phyloP scores from a whole-genome alignment of 2,329 filamentous ascomycete species.

The Trichocomaceae sp. region DNA sequence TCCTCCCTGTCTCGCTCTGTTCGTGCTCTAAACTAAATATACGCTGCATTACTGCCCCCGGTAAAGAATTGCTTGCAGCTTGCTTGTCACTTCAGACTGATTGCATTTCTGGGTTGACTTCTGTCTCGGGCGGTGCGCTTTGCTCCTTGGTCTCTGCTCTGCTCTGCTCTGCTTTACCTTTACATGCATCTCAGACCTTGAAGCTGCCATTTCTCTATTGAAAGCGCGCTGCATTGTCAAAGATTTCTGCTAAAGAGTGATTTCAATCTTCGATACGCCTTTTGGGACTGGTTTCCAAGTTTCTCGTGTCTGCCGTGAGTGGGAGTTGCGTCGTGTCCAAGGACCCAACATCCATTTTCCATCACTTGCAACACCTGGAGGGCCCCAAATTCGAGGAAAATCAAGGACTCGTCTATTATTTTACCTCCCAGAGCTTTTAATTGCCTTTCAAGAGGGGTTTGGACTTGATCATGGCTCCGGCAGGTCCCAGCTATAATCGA shows the following conservation, averaged over 20 bases:
- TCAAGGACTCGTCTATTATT: neutral
- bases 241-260: neutral
- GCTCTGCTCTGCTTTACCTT: neutral
- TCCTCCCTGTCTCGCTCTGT: slow-evolving; percentile 5
- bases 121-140: neutral
- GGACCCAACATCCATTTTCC: neutral
- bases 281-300: neutral
- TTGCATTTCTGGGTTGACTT: neutral
- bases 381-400: neutral
- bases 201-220: neutral
- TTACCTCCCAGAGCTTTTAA: neutral
- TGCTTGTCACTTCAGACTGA: neutral
- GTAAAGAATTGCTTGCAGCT: neutral
- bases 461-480: slow-evolving; percentile 50
- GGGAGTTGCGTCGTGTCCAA: neutral
- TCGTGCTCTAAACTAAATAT: neutral
- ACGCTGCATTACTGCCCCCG: slow-evolving; percentile 6
- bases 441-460: neutral
- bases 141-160: neutral
- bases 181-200: neutral
- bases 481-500: slow-evolving; percentile 53
- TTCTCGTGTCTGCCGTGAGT: neutral
- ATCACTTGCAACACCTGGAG: neutral
- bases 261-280: neutral
- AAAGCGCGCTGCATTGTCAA: neutral